Evolutionary conservation across 768 basidiomycete genomes (phyloP), one percentile per base, ranked within the genome.

Genomic region (Pleurotus pulmonarius): DNA sequence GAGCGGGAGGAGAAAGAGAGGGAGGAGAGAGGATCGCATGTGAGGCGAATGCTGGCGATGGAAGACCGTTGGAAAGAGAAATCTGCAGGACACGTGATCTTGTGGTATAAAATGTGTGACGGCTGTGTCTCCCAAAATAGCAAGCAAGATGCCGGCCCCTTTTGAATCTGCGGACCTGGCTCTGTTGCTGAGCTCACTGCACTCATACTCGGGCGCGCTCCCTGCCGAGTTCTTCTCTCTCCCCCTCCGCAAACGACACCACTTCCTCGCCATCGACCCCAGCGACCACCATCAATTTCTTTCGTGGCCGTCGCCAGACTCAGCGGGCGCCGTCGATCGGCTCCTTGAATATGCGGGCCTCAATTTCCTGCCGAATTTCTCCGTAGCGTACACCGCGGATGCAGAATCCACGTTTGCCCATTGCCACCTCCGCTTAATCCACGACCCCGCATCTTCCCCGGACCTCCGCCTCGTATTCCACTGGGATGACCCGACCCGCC

Each of bases 401-500:
- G 60, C 60, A 4, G 78, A 79, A 43, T 41, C 9, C 22, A 6
- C 60, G 55, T 68, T 69, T 18, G 63, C 71, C n/a, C 77, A 76
- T 59, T 75, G 78, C n/a, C 76, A 78, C 56, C 73, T 60, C 55
- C 66, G 69, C 56, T 56, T 73, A 59, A 63, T 65, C 54, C 46
- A 64, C 43, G 61, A 58, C 52, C 26, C 24, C 46, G 49, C 20
- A 49, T 34, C 58, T 51, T 11, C 60, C 43, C 56, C 69, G 55
- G 71, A 65, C 40, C 70, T 88, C 59, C 79, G 87, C 59, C 73
- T 91, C 47, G 71, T 90, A 60, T 89, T 92, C 66, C 82, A 80
- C 37, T 89, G 86, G 85, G 81, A 88, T 65, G 43, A 59, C 25
- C 48, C 61, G 13, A 68, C 68, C 24, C 63, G 58, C 51, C 70